Evolutionary conservation across 2,329 filamentous ascomycete genomes (phyloP), one percentile per base, ranked within the genome.

Genomic region (Bipolaris zeicola): DNA sequence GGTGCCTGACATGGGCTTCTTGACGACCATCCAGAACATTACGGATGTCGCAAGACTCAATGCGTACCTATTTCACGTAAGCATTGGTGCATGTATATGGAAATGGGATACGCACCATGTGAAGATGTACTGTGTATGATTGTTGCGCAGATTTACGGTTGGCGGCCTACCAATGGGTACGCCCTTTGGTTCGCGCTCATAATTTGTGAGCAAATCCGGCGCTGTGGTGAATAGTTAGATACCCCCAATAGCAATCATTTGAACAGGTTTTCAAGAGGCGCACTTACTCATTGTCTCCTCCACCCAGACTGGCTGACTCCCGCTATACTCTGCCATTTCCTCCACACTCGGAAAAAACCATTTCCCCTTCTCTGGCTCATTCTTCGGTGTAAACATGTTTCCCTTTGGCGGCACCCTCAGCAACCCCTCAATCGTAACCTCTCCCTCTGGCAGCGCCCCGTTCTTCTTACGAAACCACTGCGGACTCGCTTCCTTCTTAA

Each of bases 41-140:
- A 99, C 85, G 11, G 91, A 87, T 37, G 95, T 99, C 55, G 93
- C 93, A 38, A 89, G 77, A 55, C 87, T 89, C 62, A 96, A 84
- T 61, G 90, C 91, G 73, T 96, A 97, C 92, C 92, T 96, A 65
- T 26, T 14, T n/a, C 10, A 11, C 6, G 41, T 73, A 52, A 72
- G 67, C 52, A 34, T 38, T 28, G 22, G 6, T 31, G n/a, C 8
- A 18, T 14, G 34, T 11, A 20, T 2, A 11, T 37, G 33, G 52
- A 33, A 36, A 37, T 14, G 16, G 36, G 33, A 36, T 31, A 49
- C 87, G 72, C 86, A 98, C 95, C 95, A 99, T 65, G 95, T 99
- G 77, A 97, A 95, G 66, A 99, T 99, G 78, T 99, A 99, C 81
- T 98, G 95, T 62, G 91, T 88, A 78, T 99, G 95, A 78, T 96